These are phyloP conservation scores for Plicaturopsis crispa DNA, from an alignment of 768 basidiomycete genomes.

Conservation along the genomic window DNA sequence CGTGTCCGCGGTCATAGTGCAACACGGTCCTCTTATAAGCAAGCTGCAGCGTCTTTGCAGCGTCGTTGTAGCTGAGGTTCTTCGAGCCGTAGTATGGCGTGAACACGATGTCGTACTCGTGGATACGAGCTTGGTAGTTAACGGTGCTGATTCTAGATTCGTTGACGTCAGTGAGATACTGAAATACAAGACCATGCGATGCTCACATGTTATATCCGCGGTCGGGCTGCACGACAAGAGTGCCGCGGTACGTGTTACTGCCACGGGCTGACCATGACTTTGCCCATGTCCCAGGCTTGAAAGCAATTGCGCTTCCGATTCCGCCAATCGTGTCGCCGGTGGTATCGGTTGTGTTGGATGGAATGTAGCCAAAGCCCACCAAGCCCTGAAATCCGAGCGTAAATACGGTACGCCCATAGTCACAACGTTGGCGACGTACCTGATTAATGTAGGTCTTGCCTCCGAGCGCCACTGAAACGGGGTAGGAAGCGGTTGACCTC, in stretches of 20 bases:
- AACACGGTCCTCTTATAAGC: conserved; percentile 42
- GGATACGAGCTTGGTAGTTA: conserved; percentile 60
- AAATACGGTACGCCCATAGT: background rate
- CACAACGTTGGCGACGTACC: too few species aligned
- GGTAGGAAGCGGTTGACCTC: too few species aligned
- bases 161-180: background rate
- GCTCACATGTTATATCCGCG: conserved; percentile 53
- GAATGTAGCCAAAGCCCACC: conserved; percentile 56
- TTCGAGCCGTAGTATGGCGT: conserved; percentile 43
- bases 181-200: background rate
- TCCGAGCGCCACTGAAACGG: background rate
- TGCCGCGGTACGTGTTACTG: conserved; percentile 38
- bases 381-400: conserved; percentile 31
- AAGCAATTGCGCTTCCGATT: conserved; percentile 52
- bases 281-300: conserved; percentile 43
- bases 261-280: too few species aligned
- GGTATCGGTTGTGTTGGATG: conserved; percentile 46
- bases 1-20: conserved; percentile 36
- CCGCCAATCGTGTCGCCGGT: conserved; percentile 57
- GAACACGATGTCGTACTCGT: conserved; percentile 49
- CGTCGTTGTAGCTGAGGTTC: conserved; percentile 39
- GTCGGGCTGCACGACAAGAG: conserved; percentile 48
- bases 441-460: background rate
- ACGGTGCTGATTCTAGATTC: conserved; percentile 24
- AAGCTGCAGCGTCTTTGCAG: conserved; percentile 43